Evolutionary conservation across 1,284 basidiomycete species (phyloP).

Genomic region (Cronartium quercuum): DNA sequence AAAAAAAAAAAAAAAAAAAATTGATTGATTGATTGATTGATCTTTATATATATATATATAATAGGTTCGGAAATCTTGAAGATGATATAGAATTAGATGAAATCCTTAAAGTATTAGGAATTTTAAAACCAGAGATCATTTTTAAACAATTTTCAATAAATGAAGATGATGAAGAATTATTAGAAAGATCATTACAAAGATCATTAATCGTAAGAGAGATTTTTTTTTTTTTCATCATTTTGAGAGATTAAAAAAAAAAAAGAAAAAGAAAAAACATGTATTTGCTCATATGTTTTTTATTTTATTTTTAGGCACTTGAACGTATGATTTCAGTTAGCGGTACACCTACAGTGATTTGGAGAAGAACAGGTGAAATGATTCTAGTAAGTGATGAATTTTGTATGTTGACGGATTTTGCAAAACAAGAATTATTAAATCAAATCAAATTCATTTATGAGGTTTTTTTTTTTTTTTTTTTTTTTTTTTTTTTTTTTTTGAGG

Average conservation of each 20-base stretch:
- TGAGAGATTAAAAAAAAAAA: no score
- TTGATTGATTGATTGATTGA: background rate
- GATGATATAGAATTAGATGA: background rate
- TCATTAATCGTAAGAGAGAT: background rate
- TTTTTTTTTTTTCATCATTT: no score
- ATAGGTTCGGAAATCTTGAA: background rate
- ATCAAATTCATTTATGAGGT: slow-evolving; percentile 85
- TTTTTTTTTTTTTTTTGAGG: slow-evolving; percentile 4
- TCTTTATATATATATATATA: no score
- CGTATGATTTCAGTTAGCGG: slow-evolving; percentile 95
- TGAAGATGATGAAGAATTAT: background rate
- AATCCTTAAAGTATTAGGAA: background rate
- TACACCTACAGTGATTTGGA: slow-evolving; percentile 99
- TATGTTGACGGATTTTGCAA: slow-evolving; percentile 80
- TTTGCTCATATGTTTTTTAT: background rate
- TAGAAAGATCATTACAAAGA: background rate
- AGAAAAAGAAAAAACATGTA: no score
- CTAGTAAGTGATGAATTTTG: slow-evolving; percentile 94
- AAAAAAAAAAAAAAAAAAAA: no score
- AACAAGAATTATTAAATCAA: slow-evolving; percentile 70
- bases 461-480: no score
- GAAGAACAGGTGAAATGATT: slow-evolving; percentile 93
- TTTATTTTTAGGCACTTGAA: slow-evolving; percentile 70
- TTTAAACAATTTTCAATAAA: background rate
- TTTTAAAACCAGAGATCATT: background rate